A percentile compares a stretch with the other conserved stretches of the same genome.
Evolutionary conservation across 1,284 basidiomycete species (phyloP).

Genomic region (Meripilus lineatus): DNA sequence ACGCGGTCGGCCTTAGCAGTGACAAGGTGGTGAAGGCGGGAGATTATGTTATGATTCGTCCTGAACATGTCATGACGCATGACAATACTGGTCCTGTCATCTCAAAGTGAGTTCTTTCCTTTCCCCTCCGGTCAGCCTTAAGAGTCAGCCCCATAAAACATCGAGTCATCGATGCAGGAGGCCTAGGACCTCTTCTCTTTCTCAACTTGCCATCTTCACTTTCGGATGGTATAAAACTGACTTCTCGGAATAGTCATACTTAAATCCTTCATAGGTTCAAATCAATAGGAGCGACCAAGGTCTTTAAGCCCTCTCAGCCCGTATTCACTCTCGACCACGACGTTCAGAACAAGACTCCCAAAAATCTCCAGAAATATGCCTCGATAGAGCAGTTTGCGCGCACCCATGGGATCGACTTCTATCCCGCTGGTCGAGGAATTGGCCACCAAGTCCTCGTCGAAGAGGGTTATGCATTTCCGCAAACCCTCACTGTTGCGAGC

Average conservation of each 20-base stretch:
- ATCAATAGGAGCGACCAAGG: constrained; percentile 87
- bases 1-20: constrained; percentile 82
- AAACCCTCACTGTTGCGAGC: constrained; percentile 91
- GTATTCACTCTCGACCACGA: constrained; percentile 99
- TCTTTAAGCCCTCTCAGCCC: constrained; percentile 80
- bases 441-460: constrained; percentile 95
- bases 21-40: constrained; percentile 84
- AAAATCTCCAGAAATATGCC: constrained; percentile 92
- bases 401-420: constrained; percentile 88
- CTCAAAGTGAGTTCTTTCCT: constrained; percentile 63
- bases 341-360: constrained; percentile 93
- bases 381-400: constrained; percentile 92
- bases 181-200: background rate
- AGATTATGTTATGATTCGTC: constrained; percentile 99
- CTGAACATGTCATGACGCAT: constrained; percentile 97
- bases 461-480: constrained; percentile 94
- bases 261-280: constrained; percentile 65
- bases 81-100: constrained; percentile 99
- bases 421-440: constrained; percentile 97
- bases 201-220: constrained; percentile 10
- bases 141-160: background rate
- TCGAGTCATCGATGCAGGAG: background rate
- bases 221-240: too few species aligned
- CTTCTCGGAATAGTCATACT: too few species aligned
- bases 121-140: background rate